phyloP scores from a whole-genome alignment of 2,329 filamentous ascomycete species.

The Fusarium mexicanum region DNA sequence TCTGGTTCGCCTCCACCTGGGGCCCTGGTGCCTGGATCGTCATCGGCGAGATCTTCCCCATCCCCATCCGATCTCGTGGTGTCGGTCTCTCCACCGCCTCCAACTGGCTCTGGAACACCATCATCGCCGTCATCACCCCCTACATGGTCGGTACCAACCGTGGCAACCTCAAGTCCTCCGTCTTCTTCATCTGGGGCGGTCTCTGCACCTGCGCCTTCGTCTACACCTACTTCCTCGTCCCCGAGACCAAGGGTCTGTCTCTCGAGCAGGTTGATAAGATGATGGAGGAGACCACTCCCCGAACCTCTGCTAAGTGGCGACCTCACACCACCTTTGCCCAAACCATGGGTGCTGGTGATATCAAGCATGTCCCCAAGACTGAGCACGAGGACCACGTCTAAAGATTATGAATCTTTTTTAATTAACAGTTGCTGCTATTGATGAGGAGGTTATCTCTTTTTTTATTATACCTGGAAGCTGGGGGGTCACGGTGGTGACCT shows the following conservation, averaged over 20 bases:
- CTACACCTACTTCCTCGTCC: constrained; percentile 79
- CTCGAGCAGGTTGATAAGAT: constrained; percentile 87
- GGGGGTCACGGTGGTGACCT: not conserved
- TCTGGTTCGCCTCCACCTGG: constrained; percentile 92
- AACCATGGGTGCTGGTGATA: constrained; percentile 47
- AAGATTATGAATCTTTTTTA: not conserved
- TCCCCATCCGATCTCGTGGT: constrained; percentile 88
- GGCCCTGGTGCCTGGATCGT: constrained; percentile 83
- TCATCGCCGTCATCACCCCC: constrained; percentile 73
- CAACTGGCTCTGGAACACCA: constrained; percentile 76
- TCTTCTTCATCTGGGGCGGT: constrained; percentile 80
- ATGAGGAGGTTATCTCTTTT: constrained; percentile 12
- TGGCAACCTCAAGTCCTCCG: constrained; percentile 64
- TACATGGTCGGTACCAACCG: constrained; percentile 66
- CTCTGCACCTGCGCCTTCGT: constrained; percentile 69
- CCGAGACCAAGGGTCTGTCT: constrained; percentile 79
- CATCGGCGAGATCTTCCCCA: constrained; percentile 90
- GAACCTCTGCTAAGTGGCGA: constrained; percentile 80
- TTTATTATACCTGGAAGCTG: constrained; percentile 20
- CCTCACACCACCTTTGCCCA: constrained; percentile 75
- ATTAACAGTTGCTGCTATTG: not conserved
- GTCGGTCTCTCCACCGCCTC: constrained; percentile 83
- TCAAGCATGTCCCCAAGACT: constrained; percentile 41
- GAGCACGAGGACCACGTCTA: constrained; percentile 48
- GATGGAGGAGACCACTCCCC: constrained; percentile 85